Conservation (phyloP, 73 alveolate genomes). For the Tetrahymena borealis region DNA sequence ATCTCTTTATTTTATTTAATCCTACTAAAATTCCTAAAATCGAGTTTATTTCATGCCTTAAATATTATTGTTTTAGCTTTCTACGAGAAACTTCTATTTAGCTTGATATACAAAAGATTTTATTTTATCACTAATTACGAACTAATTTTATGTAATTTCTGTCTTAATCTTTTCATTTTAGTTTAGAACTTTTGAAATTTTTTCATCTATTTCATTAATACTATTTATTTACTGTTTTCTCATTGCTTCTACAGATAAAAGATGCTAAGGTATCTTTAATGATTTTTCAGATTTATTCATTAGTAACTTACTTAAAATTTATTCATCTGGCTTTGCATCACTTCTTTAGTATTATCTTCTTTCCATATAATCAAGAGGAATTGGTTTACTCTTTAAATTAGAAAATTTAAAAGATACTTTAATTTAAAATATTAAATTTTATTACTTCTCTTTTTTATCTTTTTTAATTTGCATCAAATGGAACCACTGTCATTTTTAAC, state of each 20-base stretch:
- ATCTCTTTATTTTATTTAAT: background rate
- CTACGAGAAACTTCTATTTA: background rate
- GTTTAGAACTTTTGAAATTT: background rate
- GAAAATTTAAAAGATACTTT: background rate
- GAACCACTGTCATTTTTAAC: background rate
- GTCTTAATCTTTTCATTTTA: background rate
- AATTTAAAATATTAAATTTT: background rate
- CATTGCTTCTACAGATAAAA: background rate
- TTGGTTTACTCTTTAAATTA: background rate
- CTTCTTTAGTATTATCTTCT: background rate
- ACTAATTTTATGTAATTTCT: background rate
- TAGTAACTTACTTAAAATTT: background rate
- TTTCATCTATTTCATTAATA: background rate
- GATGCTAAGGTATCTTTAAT: background rate
- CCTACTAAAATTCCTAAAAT: background rate
- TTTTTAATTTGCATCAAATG: background rate
- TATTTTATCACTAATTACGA: background rate
- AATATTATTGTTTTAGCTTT: background rate
- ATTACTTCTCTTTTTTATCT: background rate
- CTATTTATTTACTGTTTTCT: background rate
- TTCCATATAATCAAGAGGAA: background rate
- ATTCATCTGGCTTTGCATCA: background rate
- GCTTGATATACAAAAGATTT: background rate
- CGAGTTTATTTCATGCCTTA: background rate
- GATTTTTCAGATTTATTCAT: background rate